Conservation (phyloP, 2,329 filamentous ascomycete genomes). For the Nemania sp. region DNA sequence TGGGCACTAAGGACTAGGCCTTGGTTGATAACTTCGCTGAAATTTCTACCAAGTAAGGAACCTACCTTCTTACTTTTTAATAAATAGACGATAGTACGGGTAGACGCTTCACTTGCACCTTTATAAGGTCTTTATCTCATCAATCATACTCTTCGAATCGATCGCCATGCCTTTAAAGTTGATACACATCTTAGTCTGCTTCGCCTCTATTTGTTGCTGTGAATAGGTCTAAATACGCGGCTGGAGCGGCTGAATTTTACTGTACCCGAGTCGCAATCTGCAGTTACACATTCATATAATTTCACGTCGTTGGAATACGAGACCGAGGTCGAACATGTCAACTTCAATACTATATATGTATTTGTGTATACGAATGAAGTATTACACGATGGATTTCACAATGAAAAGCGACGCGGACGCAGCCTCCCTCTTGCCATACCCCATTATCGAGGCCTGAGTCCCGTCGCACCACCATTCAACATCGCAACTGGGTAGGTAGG, state of each 20-base stretch:
- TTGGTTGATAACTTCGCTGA: background rate
- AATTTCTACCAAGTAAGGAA: too few species aligned
- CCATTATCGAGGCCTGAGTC: background rate
- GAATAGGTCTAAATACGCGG: background rate
- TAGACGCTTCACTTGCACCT: background rate
- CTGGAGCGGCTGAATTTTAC: background rate
- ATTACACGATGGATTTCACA: conserved; percentile 18
- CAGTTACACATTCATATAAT: background rate
- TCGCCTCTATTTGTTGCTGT: background rate
- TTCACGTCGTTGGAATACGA: background rate
- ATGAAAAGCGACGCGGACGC: conserved; percentile 7
- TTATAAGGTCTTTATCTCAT: background rate
- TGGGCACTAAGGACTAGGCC: background rate
- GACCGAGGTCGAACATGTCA: conserved; percentile 2
- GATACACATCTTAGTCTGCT: background rate
- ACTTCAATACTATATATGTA: conserved; percentile 2
- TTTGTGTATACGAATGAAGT: conserved; percentile 18
- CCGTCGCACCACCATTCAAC: conserved; percentile 18
- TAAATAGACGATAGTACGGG: too few species aligned
- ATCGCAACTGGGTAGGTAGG: conserved; percentile 9
- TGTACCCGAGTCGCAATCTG: background rate
- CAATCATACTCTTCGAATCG: background rate
- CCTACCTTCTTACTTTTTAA: too few species aligned
- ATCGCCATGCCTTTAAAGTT: background rate
- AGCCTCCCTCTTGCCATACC: background rate